Evolutionary conservation across 768 basidiomycete species (phyloP).

Genomic region (Coprinopsis cinerea): DNA sequence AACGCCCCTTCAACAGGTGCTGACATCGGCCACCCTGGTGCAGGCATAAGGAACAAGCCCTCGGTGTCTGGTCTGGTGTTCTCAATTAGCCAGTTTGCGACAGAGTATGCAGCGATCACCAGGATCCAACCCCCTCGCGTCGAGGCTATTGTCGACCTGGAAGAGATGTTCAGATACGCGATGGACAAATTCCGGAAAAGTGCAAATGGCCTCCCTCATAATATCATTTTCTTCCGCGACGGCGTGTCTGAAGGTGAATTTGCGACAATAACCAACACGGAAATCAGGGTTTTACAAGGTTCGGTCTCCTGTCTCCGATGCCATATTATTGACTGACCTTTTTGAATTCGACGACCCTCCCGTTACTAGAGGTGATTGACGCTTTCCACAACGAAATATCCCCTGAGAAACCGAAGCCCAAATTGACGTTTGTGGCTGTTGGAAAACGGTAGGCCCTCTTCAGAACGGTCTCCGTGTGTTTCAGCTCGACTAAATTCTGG

Average conservation of each 20-base stretch:
- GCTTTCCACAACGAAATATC: background rate
- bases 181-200: slow-evolving; percentile 8
- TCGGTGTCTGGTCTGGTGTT: slow-evolving; percentile 58
- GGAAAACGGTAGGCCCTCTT: slow-evolving; percentile 58
- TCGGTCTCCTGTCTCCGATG: background rate
- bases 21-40: slow-evolving; percentile 58
- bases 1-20: slow-evolving; percentile 32
- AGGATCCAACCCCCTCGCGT: slow-evolving; percentile 39
- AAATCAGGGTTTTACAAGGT: slow-evolving; percentile 45
- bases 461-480: slow-evolving; percentile 32
- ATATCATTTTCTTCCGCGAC: slow-evolving; percentile 43
- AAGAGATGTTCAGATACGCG: slow-evolving; percentile 31
- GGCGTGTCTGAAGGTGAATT: slow-evolving; percentile 42
- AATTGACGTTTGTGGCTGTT: slow-evolving; percentile 52
- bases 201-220: slow-evolving; percentile 15
- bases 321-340: background rate
- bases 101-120: slow-evolving; percentile 39
- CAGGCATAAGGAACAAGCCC: slow-evolving; percentile 39
- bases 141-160: slow-evolving; percentile 42
- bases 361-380: slow-evolving; percentile 12
- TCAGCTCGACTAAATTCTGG: background rate
- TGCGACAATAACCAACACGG: slow-evolving; percentile 28
- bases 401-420: slow-evolving; percentile 21
- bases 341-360: background rate
- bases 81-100: slow-evolving; percentile 41